phyloP scores from a whole-genome alignment of 225 moss, liverwort and hornwort species.

The Ulota crispa region DNA sequence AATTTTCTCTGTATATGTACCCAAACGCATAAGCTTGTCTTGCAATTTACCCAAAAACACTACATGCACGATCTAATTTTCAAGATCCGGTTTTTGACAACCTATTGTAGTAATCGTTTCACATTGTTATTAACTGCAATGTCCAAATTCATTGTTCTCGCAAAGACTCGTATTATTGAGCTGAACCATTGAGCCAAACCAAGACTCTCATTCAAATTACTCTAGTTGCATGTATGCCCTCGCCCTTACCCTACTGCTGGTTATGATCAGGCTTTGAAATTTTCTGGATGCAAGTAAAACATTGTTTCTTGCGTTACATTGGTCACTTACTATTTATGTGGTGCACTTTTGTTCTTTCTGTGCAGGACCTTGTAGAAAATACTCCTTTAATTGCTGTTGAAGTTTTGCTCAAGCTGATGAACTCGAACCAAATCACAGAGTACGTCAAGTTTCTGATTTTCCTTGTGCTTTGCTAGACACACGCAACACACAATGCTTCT shows the following conservation, averaged over 20 bases:
- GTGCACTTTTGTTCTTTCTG: background rate
- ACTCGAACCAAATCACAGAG: conserved; percentile 83
- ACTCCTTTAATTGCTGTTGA: conserved; percentile 82
- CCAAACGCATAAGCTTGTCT: background rate
- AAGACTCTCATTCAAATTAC: background rate
- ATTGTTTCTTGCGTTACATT: background rate
- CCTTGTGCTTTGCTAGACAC: background rate
- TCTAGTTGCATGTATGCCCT: conserved; percentile 57
- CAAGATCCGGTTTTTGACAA: background rate
- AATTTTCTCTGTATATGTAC: background rate
- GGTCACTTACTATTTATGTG: background rate
- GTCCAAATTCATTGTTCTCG: background rate
- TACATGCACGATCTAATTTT: background rate
- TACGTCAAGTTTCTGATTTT: conserved; percentile 31
- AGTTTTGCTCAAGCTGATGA: conserved; percentile 88
- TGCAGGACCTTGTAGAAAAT: conserved; percentile 83
- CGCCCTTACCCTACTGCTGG: background rate
- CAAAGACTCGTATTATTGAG: background rate
- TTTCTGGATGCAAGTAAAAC: background rate
- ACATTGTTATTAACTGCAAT: background rate
- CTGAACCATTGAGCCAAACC: conserved; percentile 2
- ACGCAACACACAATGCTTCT: background rate
- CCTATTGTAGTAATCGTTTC: background rate
- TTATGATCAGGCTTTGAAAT: background rate
- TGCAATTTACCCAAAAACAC: background rate